Evolutionary conservation across 495 filamentous ascomycete species (phyloP).

Genomic region (Lasiosphaeriaceae sp.): DNA sequence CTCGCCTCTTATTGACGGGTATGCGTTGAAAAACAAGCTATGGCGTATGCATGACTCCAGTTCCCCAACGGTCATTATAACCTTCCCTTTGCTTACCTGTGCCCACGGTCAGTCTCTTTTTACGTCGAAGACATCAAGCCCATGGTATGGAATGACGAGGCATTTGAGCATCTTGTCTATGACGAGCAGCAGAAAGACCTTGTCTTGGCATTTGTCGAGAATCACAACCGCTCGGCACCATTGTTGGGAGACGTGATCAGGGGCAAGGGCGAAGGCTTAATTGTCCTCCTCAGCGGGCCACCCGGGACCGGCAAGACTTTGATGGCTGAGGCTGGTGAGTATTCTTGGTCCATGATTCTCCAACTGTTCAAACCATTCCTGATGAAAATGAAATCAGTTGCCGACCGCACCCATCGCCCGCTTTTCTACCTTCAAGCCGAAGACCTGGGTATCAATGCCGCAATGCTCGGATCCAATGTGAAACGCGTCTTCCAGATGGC

Average conservation of each 20-base stretch:
- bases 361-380: not conserved
- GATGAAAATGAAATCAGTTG: conserved; percentile 23
- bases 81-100: not conserved
- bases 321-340: conserved; percentile 42
- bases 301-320: conserved; percentile 59
- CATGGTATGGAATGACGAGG: conserved; percentile 34
- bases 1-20: conserved; percentile 32
- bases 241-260: conserved; percentile 19
- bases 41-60: conserved; percentile 16
- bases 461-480: conserved; percentile 45
- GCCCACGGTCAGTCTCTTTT: conserved; percentile 19
- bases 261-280: conserved; percentile 20
- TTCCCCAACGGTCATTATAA: not conserved
- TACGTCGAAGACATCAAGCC: conserved; percentile 32
- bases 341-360: not conserved
- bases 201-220: conserved; percentile 37
- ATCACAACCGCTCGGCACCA: conserved; percentile 24
- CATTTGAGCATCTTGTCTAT: conserved; percentile 36
- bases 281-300: conserved; percentile 38
- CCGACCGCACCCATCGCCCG: conserved; percentile 46
- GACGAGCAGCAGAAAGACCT: conserved; percentile 38
- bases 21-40: conserved; percentile 35
- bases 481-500: conserved; percentile 51
- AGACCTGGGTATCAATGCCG: conserved; percentile 48
- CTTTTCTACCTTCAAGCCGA: conserved; percentile 52